Conservation (phyloP, 768 basidiomycete species). For the Russula sp. region DNA sequence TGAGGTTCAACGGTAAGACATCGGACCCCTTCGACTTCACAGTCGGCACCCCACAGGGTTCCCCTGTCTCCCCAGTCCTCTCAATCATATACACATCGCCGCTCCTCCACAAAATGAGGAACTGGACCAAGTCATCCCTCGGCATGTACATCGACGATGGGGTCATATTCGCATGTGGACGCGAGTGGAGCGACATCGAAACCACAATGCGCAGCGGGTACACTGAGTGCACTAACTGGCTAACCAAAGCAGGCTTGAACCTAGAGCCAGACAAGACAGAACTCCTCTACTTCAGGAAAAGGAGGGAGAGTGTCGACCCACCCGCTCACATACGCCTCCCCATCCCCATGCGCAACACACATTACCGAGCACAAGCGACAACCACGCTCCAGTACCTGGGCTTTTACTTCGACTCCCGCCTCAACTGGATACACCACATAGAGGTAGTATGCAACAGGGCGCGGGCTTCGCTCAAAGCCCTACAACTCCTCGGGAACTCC, state of each 20-base stretch:
- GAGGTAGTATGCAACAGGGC: no score
- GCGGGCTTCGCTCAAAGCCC: no score
- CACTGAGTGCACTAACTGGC: background rate
- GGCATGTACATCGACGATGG: no score
- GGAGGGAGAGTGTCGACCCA: background rate
- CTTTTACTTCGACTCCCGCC: background rate
- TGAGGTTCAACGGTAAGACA: background rate
- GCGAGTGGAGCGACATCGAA: background rate
- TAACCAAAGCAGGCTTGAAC: no score
- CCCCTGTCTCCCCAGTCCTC: no score
- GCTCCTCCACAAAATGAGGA: background rate
- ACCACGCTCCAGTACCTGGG: background rate
- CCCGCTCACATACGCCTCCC: background rate
- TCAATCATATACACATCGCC: no score
- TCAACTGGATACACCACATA: background rate
- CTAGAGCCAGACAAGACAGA: background rate
- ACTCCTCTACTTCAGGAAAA: background rate
- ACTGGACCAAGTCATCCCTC: background rate
- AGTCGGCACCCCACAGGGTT: background rate
- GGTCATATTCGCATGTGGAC: no score
- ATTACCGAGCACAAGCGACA: background rate
- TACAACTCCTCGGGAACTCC: no score
- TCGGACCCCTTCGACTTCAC: background rate
- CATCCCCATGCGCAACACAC: background rate
- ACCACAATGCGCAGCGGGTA: background rate